A percentile compares a stretch with the other conserved stretches of the same genome.
Conservation (phyloP, 2,329 filamentous ascomycete species). For the Dactylellina drechsleri region DNA sequence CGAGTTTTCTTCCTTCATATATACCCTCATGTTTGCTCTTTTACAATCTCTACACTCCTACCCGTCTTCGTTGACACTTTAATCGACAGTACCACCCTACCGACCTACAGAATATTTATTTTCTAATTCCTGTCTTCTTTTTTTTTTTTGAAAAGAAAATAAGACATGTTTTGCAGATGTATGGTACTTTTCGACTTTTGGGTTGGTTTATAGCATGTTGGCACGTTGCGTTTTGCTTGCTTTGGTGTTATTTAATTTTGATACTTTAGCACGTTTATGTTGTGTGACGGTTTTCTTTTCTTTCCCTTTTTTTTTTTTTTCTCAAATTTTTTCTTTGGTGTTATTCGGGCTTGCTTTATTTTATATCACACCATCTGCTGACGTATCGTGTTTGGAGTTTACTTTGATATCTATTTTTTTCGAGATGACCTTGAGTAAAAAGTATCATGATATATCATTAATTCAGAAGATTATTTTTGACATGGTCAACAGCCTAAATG, state of each 20-base stretch:
- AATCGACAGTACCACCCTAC: slow-evolving; percentile 13
- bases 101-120: slow-evolving; percentile 17
- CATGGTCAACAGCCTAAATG: no score
- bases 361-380: background rate
- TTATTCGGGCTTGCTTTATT: slow-evolving; percentile 38
- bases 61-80: slow-evolving; percentile 30
- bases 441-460: no score
- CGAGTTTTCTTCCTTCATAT: slow-evolving; percentile 16
- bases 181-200: slow-evolving; percentile 16
- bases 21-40: slow-evolving; percentile 7
- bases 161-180: slow-evolving; percentile 46
- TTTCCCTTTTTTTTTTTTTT: background rate
- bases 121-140: slow-evolving; percentile 30
- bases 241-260: slow-evolving; percentile 1
- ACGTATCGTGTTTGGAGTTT: background rate
- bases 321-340: background rate
- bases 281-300: background rate
- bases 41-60: slow-evolving; percentile 17
- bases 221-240: slow-evolving; percentile 6
- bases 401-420: background rate
- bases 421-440: background rate
- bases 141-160: background rate
- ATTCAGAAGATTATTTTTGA: no score
- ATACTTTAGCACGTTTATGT: slow-evolving; percentile 2
- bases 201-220: slow-evolving; percentile 18